Evolutionary conservation across 106 monocot species (phyloP).

Genomic region (Dioscorea zingiberensis): DNA sequence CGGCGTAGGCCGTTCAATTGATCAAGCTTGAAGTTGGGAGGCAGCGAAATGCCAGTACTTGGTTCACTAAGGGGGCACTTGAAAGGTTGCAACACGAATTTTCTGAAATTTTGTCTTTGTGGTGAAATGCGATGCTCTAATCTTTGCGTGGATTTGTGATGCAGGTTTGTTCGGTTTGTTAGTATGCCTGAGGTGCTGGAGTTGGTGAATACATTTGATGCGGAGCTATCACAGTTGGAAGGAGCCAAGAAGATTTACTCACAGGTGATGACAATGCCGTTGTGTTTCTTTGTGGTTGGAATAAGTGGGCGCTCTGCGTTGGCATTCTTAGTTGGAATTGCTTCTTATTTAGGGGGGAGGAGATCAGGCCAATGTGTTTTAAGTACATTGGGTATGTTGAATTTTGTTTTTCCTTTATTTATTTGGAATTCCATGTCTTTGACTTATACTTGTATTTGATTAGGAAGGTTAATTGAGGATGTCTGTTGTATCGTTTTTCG

Average conservation of each 20-base stretch:
- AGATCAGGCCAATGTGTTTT: slow-evolving; percentile 38
- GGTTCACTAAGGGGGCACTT: slow-evolving; percentile 83
- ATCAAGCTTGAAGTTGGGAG: slow-evolving; percentile 57
- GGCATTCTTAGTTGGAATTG: neutral
- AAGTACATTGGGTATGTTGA: slow-evolving; percentile 25
- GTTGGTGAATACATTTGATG: slow-evolving; percentile 81
- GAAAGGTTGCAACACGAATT: slow-evolving; percentile 40
- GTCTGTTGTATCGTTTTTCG: too few relatives aligned
- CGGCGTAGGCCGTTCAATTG: slow-evolving; percentile 20
- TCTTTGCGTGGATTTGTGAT: neutral
- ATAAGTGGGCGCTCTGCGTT: neutral
- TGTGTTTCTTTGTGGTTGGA: neutral
- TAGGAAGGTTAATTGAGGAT: too few relatives aligned
- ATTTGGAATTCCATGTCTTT: neutral
- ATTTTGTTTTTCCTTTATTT: neutral
- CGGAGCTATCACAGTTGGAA: slow-evolving; percentile 89
- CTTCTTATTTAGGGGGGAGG: slow-evolving; percentile 41
- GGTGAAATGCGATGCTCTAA: neutral
- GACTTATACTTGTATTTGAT: neutral
- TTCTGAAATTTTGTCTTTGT: neutral
- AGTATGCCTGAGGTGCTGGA: slow-evolving; percentile 96
- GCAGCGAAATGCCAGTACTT: slow-evolving; percentile 29
- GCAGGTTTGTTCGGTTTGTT: slow-evolving; percentile 95
- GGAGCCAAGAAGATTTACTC: slow-evolving; percentile 80
- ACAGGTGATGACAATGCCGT: slow-evolving; percentile 27